Evolutionary conservation across 2,329 filamentous ascomycete species (phyloP).

Genomic region (Pseudogymnoascus destructans): DNA sequence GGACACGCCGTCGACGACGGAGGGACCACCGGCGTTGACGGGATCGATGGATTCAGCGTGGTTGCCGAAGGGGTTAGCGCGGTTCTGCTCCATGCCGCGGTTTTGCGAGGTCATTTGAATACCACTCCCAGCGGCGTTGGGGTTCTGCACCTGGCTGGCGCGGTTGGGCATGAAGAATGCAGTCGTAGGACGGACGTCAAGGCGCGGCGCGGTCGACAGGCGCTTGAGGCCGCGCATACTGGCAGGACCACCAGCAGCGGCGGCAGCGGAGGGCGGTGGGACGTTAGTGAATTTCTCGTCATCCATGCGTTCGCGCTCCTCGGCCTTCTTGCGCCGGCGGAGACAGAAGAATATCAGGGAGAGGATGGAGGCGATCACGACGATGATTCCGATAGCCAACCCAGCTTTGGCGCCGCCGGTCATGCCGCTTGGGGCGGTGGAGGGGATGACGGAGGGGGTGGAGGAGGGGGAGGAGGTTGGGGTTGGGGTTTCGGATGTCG

Average conservation of each 20-base stretch:
- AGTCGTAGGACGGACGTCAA: constrained; percentile 73
- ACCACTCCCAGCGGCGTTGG: constrained; percentile 30
- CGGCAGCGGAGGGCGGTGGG: constrained; percentile 28
- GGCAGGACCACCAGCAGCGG: constrained; percentile 14
- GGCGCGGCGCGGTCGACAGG: constrained; percentile 51
- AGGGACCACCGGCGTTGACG: constrained; percentile 31
- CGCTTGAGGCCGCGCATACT: constrained; percentile 15
- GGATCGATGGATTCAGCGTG: constrained; percentile 38
- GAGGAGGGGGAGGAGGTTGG: constrained; percentile 8
- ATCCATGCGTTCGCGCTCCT: constrained; percentile 37
- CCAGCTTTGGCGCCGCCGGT: constrained; percentile 51
- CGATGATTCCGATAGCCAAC: constrained; percentile 68
- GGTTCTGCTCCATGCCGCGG: constrained; percentile 29
- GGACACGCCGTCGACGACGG: constrained; percentile 28
- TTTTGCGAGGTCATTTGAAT: constrained; percentile 31
- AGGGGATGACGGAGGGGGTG: constrained; percentile 6
- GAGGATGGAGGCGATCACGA: constrained; percentile 52
- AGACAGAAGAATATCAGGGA: constrained; percentile 60
- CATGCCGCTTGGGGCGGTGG: constrained; percentile 18
- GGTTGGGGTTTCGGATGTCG: constrained; percentile 10
- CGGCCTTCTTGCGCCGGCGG: constrained; percentile 56
- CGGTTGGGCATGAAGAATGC: constrained; percentile 64
- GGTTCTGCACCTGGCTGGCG: constrained; percentile 26
- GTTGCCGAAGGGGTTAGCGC: constrained; percentile 59
- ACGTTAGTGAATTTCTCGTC: constrained; percentile 49